Percentiles rank a stretch among this genome's conserved stretches.
phyloP scores from a whole-genome alignment of 352 stramenopile species.

The Pythium guiyangense region DNA sequence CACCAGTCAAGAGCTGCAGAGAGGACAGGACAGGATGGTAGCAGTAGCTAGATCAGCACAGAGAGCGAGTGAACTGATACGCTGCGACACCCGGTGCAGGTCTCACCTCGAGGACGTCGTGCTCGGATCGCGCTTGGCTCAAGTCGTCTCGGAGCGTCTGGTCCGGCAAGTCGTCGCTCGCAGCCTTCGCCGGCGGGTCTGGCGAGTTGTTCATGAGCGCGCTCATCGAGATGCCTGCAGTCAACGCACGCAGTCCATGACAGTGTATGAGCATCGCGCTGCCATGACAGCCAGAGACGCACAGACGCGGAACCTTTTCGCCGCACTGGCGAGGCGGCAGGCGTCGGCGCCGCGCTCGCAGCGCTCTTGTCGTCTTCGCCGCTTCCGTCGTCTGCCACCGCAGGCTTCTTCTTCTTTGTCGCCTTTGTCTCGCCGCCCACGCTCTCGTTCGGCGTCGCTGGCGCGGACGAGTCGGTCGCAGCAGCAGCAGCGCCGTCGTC shows the following conservation, averaged over 20 bases:
- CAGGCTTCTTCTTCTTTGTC: conserved; percentile 9
- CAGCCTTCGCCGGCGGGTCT: conserved; percentile 5
- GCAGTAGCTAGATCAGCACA: background rate
- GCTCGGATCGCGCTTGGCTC: conserved; percentile 11
- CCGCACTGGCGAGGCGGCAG: conserved; percentile 33
- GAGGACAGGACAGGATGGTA: background rate
- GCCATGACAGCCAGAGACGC: background rate
- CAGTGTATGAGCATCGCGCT: background rate
- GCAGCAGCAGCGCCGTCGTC: background rate
- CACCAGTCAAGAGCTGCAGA: conserved; percentile 38
- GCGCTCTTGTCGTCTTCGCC: conserved; percentile 18
- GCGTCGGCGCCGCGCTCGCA: conserved; percentile 20
- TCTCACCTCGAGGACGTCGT: conserved; percentile 48
- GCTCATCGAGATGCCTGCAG: conserved; percentile 41
- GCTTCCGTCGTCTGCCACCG: conserved; percentile 14
- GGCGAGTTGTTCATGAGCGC: conserved; percentile 46
- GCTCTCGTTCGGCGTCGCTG: background rate
- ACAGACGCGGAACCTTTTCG: conserved; percentile 20
- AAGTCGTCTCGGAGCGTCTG: conserved; percentile 49
- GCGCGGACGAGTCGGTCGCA: background rate
- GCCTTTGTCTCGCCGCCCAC: background rate
- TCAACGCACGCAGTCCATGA: background rate
- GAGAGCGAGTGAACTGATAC: background rate
- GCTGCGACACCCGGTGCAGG: too few species aligned
- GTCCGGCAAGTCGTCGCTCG: conserved; percentile 34